Percentiles rank a stretch among this genome's conserved stretches.
phyloP scores from a whole-genome alignment of 495 filamentous ascomycete genomes.

The Hypoxylon fuscum region DNA sequence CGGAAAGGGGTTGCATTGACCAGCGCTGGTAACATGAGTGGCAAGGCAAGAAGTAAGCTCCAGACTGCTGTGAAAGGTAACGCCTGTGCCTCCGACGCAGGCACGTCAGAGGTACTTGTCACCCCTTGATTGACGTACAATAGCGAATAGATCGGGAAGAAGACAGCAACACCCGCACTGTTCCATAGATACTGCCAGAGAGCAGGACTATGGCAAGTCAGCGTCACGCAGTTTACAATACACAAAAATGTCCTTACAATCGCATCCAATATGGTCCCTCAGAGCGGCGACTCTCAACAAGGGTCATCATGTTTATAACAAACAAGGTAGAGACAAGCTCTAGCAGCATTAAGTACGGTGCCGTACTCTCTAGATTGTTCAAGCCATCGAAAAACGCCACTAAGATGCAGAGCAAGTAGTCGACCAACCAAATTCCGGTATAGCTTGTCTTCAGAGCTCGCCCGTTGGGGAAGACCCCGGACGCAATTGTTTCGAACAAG shows the following conservation, averaged over 20 bases:
- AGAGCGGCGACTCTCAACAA: constrained; percentile 5
- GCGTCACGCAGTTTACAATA: background rate
- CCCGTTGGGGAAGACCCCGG: background rate
- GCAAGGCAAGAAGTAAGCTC: background rate
- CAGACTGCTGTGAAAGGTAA: constrained; percentile 9
- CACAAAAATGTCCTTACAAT: background rate
- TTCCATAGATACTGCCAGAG: constrained; percentile 13
- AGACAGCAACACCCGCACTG: constrained; percentile 5
- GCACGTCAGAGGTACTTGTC: background rate
- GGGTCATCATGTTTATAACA: constrained; percentile 11
- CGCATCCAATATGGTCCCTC: constrained; percentile 5
- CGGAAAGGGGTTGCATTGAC: background rate
- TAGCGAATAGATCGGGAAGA: constrained; percentile 7
- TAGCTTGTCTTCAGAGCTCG: constrained; percentile 7
- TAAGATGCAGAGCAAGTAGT: constrained; percentile 8
- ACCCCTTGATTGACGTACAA: background rate
- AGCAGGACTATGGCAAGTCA: background rate
- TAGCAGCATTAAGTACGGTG: constrained; percentile 7
- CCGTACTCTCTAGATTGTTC: background rate
- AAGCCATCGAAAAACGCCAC: constrained; percentile 5
- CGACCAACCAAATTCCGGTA: constrained; percentile 4
- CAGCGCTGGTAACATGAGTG: constrained; percentile 3
- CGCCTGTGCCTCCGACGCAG: constrained; percentile 2
- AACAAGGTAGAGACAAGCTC: constrained; percentile 6
- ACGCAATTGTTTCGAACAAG: background rate